These are phyloP conservation scores for Theobroma cacao DNA, from an alignment of 345 rosid species.

Conservation along the genomic window DNA sequence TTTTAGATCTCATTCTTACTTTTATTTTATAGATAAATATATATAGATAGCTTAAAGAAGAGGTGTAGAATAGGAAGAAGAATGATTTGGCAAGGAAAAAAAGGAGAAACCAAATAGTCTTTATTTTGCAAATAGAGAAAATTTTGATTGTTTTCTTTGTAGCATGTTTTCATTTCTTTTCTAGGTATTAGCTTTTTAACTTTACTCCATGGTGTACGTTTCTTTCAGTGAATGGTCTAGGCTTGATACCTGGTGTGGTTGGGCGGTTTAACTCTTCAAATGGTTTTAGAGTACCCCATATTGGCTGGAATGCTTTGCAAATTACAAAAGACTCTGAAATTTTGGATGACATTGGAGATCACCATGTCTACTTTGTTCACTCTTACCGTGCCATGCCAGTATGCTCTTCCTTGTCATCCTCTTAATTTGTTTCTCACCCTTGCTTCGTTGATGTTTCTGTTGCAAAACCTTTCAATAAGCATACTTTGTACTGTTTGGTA, in stretches of 20 bases:
- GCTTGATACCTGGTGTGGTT: conserved; percentile 88
- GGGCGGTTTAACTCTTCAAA: conserved; percentile 77
- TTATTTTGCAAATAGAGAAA: background rate
- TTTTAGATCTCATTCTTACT: background rate
- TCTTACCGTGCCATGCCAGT: conserved; percentile 93
- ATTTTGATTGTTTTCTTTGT: background rate
- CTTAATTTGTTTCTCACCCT: background rate
- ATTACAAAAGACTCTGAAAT: conserved; percentile 61
- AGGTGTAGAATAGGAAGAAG: background rate
- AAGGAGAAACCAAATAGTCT: background rate
- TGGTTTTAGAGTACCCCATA: conserved; percentile 87
- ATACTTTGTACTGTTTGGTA: conserved; percentile 3
- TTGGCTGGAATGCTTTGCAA: conserved; percentile 98
- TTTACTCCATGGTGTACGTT: conserved; percentile 10
- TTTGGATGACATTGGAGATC: conserved; percentile 78
- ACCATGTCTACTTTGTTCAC: conserved; percentile 95
- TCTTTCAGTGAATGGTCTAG: conserved; percentile 81
- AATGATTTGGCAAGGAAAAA: background rate
- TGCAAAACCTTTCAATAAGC: background rate
- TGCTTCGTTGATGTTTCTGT: background rate
- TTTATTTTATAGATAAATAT: background rate
- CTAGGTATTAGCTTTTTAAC: background rate
- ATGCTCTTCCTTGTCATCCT: conserved; percentile 15
- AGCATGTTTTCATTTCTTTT: background rate
- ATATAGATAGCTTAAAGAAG: background rate